Conservation (phyloP, 192 early-diverging fungal species). For the Backusella morwellensis region DNA sequence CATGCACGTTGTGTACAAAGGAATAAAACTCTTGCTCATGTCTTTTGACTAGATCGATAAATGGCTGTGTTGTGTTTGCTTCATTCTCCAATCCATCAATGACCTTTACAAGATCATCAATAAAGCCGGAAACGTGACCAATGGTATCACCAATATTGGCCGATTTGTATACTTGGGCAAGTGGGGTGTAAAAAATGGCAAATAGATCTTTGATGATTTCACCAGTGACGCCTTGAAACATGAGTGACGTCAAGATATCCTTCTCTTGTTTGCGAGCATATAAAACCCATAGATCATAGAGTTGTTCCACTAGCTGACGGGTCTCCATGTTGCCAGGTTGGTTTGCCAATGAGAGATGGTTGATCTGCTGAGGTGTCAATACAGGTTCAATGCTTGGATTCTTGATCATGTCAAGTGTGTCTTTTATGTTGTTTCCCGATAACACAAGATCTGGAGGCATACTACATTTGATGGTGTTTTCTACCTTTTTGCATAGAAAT, state of each 20-base stretch:
- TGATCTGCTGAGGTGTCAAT: conserved; percentile 27
- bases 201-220: conserved; percentile 54
- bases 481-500: conserved; percentile 47
- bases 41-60: conserved; percentile 44
- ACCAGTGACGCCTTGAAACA: conserved; percentile 53
- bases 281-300: conserved; percentile 45
- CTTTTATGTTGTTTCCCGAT: not conserved
- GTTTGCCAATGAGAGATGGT: conserved; percentile 9
- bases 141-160: conserved; percentile 56
- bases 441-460: not conserved
- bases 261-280: conserved; percentile 50
- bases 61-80: conserved; percentile 34
- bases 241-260: conserved; percentile 43
- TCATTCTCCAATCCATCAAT: conserved; percentile 40
- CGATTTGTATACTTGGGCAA: conserved; percentile 55
- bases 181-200: conserved; percentile 55
- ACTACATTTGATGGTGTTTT: conserved; percentile 41
- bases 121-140: conserved; percentile 45
- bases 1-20: conserved; percentile 55
- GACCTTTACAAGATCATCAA: conserved; percentile 53
- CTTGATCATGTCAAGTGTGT: conserved; percentile 7
- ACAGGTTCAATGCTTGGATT: conserved; percentile 5
- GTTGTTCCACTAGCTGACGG: conserved; percentile 27
- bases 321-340: conserved; percentile 13
- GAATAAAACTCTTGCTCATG: conserved; percentile 53